Base-by-base conservation (phyloP, 2,329 filamentous ascomycete species). In the Stagonosporopsis vannaccii region DNA sequence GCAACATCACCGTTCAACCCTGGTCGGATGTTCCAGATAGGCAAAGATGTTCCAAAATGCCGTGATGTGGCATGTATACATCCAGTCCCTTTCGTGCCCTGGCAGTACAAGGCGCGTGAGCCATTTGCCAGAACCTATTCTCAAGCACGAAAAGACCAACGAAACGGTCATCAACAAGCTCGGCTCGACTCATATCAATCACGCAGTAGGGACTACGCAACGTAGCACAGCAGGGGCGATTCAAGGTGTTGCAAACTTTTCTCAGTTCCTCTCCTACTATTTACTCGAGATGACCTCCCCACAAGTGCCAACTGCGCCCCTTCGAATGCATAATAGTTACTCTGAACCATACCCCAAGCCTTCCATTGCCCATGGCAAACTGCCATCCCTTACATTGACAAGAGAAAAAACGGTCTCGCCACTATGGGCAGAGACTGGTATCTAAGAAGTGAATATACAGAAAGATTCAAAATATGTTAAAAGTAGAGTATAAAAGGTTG, bases 381-480 rank as follows among this genome's bases (percentile, higher is more conserved):
- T 25, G 51, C 50, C 67, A 59, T 49, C 47, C 26, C 50, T 51
- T 50, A 58, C 41, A 63, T 62, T 63, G 44, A 63, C 61, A 70
- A 63, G 57, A 68, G 47, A 64, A 66, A 65, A 73, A 74, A 73
- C 70, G 67, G 67, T 73, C 72, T 65, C 64, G 70, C 70, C 65
- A 49, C 63, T 47, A 37, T 36, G 66, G 61, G 63, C 72, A 58
- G 63, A 69, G 72, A 75, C 73, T 74, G 74, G 74, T 77, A 77
- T 77, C 74, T 75, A 75, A 73, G 74, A 77, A 77, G 61, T 43
- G 70, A 75, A 73, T 72, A 65, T 67, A 51, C 67, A 62, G 20
- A 63, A 51, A 44, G 52, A 58, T 59, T 51, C 54, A 61, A 56
- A 61, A 65, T 65, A 64, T 66, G 60, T 67, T 65, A 70, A 67